Conservation (phyloP, 2,329 filamentous ascomycete species). For the Tolypocladium sp. region DNA sequence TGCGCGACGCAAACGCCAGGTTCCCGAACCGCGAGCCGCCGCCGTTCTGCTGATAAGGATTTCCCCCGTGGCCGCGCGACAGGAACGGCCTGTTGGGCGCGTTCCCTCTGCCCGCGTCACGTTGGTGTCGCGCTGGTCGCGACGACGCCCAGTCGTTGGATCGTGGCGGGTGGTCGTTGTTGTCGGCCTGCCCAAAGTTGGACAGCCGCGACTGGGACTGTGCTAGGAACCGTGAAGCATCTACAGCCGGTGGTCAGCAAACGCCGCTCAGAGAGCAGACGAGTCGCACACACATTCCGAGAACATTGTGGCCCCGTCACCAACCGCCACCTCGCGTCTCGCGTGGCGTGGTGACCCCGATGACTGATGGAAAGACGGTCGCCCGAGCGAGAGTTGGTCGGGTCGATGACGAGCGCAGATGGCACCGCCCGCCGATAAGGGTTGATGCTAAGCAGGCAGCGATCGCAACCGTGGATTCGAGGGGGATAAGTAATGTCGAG, state of each 20-base stretch:
- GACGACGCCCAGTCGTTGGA: constrained; percentile 23
- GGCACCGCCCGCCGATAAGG: not conserved
- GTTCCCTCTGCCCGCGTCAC: constrained; percentile 19
- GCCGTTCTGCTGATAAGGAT: constrained; percentile 76
- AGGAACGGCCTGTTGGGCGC: constrained; percentile 32
- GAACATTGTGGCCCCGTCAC: constrained; percentile 30
- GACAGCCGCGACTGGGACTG: constrained; percentile 91
- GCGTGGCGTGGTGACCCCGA: constrained; percentile 1
- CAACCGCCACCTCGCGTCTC: constrained; percentile 22
- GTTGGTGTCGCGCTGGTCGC: constrained; percentile 20
- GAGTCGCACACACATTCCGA: constrained; percentile 68
- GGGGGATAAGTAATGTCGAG: not conserved
- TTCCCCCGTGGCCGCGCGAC: constrained; percentile 44
- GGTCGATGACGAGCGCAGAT: not conserved
- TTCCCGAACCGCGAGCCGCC: constrained; percentile 63
- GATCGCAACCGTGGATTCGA: not conserved
- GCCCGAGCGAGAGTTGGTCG: not conserved
- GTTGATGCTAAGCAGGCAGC: not conserved
- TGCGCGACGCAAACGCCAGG: constrained; percentile 66
- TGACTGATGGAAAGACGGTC: not conserved
- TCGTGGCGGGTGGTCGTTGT: constrained; percentile 23
- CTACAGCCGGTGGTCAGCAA: constrained; percentile 36
- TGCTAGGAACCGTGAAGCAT: constrained; percentile 92
- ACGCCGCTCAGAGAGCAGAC: not conserved
- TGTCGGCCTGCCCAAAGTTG: constrained; percentile 52